Conservation (phyloP, 768 basidiomycete species). For the Hemileccinum impolitum region DNA sequence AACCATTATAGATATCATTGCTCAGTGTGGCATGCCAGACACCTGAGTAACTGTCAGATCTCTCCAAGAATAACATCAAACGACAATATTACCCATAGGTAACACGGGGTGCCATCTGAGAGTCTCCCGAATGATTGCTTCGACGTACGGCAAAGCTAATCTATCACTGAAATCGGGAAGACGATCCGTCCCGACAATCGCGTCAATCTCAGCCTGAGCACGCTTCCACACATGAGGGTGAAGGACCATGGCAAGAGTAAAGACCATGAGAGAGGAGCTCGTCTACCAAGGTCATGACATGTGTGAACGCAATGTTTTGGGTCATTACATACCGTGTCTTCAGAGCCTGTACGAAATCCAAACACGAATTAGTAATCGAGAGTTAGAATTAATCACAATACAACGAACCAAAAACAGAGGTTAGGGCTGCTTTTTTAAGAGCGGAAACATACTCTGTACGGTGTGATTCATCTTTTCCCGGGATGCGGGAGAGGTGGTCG, state of each 20-base stretch:
- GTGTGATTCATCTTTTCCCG: neutral
- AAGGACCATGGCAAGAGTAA: conserved; percentile 2
- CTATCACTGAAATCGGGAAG: conserved; percentile 26
- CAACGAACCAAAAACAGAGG: conserved; percentile 5
- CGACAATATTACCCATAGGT: neutral
- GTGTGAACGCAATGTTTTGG: neutral
- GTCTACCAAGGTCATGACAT: neutral
- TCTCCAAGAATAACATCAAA: neutral
- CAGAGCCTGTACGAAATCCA: neutral
- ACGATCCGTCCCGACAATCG: conserved; percentile 17
- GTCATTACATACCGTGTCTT: conserved; percentile 1
- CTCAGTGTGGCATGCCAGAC: conserved; percentile 9
- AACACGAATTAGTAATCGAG: neutral
- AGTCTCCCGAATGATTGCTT: conserved; percentile 6
- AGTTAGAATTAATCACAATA: neutral
- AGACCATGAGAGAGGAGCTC: neutral
- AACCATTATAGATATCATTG: conserved; percentile 32
- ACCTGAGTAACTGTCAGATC: neutral
- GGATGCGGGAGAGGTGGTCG: neutral
- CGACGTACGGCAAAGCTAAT: neutral
- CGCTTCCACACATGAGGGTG: conserved; percentile 1
- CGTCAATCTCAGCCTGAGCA: conserved; percentile 25
- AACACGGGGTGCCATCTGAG: neutral
- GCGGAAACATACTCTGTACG: neutral
- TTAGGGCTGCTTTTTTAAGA: conserved; percentile 2